These are phyloP conservation scores for Hippophae rhamnoides DNA, from an alignment of 306 rosid species.

Conservation along the genomic window DNA sequence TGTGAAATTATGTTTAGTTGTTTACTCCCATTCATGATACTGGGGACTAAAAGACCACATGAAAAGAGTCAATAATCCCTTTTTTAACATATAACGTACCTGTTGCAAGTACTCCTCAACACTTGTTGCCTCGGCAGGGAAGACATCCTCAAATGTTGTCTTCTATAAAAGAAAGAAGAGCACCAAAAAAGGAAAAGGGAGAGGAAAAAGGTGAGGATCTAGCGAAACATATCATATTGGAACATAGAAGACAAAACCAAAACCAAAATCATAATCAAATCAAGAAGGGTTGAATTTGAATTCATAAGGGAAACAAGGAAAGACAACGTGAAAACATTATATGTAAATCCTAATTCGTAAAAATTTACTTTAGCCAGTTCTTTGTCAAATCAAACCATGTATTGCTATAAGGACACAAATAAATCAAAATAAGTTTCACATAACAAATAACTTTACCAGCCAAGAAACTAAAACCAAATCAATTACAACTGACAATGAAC, in stretches of 20 bases:
- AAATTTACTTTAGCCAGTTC: too few species aligned
- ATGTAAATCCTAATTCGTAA: too few species aligned
- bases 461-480: not conserved
- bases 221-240: not conserved
- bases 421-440: not conserved
- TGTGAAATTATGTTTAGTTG: not conserved
- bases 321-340: too few species aligned
- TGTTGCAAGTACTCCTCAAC: constrained; percentile 98
- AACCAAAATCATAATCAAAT: too few species aligned
- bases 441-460: not conserved
- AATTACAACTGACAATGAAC: not conserved
- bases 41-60: not conserved
- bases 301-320: too few species aligned
- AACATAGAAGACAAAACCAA: too few species aligned
- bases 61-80: constrained; percentile 2
- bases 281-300: too few species aligned
- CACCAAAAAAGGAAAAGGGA: constrained; percentile 3
- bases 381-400: too few species aligned
- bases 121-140: constrained; percentile 93
- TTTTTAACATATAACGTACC: constrained; percentile 36
- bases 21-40: not conserved
- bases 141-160: constrained; percentile 98
- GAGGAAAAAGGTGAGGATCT: constrained; percentile 16
- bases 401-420: too few species aligned
- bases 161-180: constrained; percentile 19